Evolutionary conservation across 2,329 filamentous ascomycete genomes (phyloP).

Genomic region (Capronia epimyces): DNA sequence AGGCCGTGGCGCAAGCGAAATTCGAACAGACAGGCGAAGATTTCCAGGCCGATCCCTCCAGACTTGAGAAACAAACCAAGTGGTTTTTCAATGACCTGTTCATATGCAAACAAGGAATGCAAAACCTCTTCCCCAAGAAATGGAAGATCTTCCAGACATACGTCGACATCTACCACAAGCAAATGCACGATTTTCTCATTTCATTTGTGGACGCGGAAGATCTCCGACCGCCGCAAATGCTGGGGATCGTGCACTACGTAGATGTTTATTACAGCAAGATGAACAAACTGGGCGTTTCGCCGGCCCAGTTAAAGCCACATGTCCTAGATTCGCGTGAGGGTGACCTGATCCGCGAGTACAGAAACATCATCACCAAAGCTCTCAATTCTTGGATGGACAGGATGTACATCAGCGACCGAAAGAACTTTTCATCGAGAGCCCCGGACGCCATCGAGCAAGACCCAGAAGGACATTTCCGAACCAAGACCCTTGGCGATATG

Average conservation of each 20-base stretch:
- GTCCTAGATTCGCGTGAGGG: conserved; percentile 84
- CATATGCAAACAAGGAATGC: conserved; percentile 89
- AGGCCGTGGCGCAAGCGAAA: conserved; percentile 65
- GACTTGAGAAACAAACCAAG: conserved; percentile 78
- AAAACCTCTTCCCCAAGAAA: conserved; percentile 83
- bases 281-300: conserved; percentile 74
- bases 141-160: conserved; percentile 95
- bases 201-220: conserved; percentile 76
- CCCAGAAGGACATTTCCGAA: conserved; percentile 85
- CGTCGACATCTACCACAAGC: conserved; percentile 79
- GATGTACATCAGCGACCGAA: conserved; percentile 76
- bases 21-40: conserved; percentile 66
- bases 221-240: conserved; percentile 76
- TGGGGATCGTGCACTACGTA: conserved; percentile 90
- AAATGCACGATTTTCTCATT: conserved; percentile 93
- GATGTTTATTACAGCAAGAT: conserved; percentile 97
- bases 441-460: conserved; percentile 79
- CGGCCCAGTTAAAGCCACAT: conserved; percentile 73
- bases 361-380: conserved; percentile 88
- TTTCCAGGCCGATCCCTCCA: conserved; percentile 77
- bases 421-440: conserved; percentile 71
- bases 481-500: conserved; percentile 84
- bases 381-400: conserved; percentile 97
- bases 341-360: conserved; percentile 89
- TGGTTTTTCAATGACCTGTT: conserved; percentile 99